These are phyloP conservation scores for Incumbomyces delicatus DNA, from an alignment of 2,329 filamentous ascomycete genomes.

Conservation along the genomic window DNA sequence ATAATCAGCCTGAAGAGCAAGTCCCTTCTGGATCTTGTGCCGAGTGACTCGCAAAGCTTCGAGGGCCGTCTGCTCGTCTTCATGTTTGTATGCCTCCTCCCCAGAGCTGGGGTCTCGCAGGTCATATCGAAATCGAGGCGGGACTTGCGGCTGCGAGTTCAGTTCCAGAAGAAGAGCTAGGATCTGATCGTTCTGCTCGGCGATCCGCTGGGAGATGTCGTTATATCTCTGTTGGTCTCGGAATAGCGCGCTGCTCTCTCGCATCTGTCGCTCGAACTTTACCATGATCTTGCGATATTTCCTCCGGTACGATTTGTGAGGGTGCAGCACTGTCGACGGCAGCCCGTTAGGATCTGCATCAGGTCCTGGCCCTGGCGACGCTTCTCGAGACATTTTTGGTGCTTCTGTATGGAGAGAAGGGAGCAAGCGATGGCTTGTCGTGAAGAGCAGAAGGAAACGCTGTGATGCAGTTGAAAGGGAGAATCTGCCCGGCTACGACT, in stretches of 20 bases:
- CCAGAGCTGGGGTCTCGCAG: slow-evolving; percentile 46
- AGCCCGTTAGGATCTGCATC: slow-evolving; percentile 3
- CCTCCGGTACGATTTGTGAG: slow-evolving; percentile 41
- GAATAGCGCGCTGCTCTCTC: slow-evolving; percentile 55
- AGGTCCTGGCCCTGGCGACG: not conserved
- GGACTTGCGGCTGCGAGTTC: slow-evolving; percentile 73
- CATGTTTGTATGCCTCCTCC: slow-evolving; percentile 31
- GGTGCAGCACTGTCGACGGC: slow-evolving; percentile 1
- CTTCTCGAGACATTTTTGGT: not conserved
- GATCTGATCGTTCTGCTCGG: slow-evolving; percentile 85
- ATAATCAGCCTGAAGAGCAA: slow-evolving; percentile 6
- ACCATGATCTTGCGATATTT: slow-evolving; percentile 86
- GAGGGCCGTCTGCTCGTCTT: slow-evolving; percentile 21
- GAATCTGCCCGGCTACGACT: too few relatives aligned
- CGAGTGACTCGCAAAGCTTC: not conserved
- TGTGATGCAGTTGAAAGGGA: not conserved
- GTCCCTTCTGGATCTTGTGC: slow-evolving; percentile 13
- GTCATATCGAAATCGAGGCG: slow-evolving; percentile 64
- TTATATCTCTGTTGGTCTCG: slow-evolving; percentile 72
- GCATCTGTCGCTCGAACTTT: slow-evolving; percentile 70
- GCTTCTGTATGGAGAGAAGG: not conserved
- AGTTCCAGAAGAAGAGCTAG: slow-evolving; percentile 82
- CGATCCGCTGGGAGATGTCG: slow-evolving; percentile 69
- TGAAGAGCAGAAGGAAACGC: not conserved
- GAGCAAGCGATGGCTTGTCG: not conserved